These are phyloP conservation scores for Themeda triandra DNA, from an alignment of 176 grass and related monocot genomes.

Conservation along the genomic window DNA sequence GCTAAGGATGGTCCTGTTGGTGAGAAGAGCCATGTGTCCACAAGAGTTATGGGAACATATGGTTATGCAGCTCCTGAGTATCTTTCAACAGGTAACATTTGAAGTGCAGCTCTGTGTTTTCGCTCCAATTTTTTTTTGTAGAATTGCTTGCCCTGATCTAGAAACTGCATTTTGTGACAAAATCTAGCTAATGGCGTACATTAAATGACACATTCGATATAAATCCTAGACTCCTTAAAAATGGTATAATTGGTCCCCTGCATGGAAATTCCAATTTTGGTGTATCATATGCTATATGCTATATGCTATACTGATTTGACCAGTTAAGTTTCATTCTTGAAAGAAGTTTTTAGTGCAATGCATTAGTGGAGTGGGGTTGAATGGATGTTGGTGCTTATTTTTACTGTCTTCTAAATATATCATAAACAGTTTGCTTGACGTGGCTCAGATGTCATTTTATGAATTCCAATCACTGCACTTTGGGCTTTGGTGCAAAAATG, in stretches of 20 bases:
- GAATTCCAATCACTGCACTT: background rate
- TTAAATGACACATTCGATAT: background rate
- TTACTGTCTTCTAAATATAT: background rate
- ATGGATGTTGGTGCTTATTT: background rate
- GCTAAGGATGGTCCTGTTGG: conserved; percentile 89
- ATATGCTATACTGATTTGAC: background rate
- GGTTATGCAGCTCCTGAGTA: conserved; percentile 96
- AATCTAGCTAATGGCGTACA: background rate
- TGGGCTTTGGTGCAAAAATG: background rate
- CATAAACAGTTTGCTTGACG: background rate
- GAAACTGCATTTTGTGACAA: background rate
- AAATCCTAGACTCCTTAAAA: background rate
- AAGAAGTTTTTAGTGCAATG: background rate
- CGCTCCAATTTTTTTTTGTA: conserved; percentile 1
- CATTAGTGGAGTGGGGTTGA: background rate
- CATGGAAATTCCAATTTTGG: conserved; percentile 14
- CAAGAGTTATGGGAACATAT: conserved; percentile 87
- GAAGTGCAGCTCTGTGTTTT: background rate
- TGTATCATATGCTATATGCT: background rate
- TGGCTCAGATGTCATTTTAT: background rate
- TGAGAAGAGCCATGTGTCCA: conserved; percentile 89
- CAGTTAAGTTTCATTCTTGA: background rate
- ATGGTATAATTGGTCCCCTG: background rate
- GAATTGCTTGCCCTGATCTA: background rate
- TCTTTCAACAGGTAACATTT: conserved; percentile 80